phyloP scores from a whole-genome alignment of 331 rosid genomes.

The Dryas integrifolia region DNA sequence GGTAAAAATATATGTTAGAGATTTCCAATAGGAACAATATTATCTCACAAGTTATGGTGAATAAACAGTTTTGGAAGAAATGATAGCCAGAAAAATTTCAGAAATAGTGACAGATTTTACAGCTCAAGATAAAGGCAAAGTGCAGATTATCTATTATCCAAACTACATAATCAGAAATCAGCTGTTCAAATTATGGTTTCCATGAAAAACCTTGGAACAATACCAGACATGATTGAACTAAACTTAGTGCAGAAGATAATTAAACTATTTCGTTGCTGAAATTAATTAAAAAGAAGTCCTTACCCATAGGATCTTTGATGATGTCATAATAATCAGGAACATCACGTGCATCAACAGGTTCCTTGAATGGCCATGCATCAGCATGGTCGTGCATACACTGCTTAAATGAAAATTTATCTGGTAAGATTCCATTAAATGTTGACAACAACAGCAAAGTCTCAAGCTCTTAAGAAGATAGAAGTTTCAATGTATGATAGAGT shows the following conservation, averaged over 20 bases:
- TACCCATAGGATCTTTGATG: slow-evolving; percentile 95
- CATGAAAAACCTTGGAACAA: neutral
- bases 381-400: slow-evolving; percentile 81
- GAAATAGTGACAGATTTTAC: neutral
- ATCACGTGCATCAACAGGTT: slow-evolving; percentile 87
- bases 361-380: slow-evolving; percentile 98
- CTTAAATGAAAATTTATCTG: slow-evolving; percentile 10
- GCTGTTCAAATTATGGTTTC: neutral
- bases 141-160: neutral
- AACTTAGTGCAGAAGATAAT: neutral
- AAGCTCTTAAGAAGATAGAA: neutral
- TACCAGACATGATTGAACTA: neutral
- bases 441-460: neutral
- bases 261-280: neutral
- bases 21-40: neutral
- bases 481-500: neutral
- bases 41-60: neutral
- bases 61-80: neutral
- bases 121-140: slow-evolving; percentile 7
- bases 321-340: slow-evolving; percentile 96
- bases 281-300: slow-evolving; percentile 17
- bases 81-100: neutral
- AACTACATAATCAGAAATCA: neutral
- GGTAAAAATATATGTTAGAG: neutral
- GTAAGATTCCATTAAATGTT: slow-evolving; percentile 10